Base-by-base conservation (phyloP, 2,329 filamentous ascomycete genomes). In the Paecilomyces formosus region DNA sequence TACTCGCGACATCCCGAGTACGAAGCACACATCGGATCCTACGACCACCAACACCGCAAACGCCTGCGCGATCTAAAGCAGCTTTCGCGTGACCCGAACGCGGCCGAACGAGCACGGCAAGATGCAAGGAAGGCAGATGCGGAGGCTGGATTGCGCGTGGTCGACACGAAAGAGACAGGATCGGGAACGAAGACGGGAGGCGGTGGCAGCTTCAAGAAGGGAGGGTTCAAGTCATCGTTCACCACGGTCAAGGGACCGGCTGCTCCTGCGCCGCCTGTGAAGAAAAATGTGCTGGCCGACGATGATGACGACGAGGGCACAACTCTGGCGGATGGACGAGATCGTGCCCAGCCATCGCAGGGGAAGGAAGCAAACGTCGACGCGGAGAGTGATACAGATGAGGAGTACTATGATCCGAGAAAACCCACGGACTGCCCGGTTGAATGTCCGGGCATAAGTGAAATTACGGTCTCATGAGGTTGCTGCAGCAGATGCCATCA, bases 1-100 rank as follows among this genome's bases (percentile, higher is more conserved):
- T 99, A 97, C 76, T 86, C 88, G 1, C 91, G 94, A 58, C 93
- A 96, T 82, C 93, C 95, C 71, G 93, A 97, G 73, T 97, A 95
- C 73, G 93, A 97, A 75, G 88, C 92, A 7, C 94, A 99, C 73
- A 89, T 97, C 58, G 87, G 87, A 63, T 94, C 89, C 68, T 97
- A 97, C 75, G 94, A 97, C 71, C 94, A 99, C 76, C 89, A 90
- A 66, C 94, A 99, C 76, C 92, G 92, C 73, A 92, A 95, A 78
- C 76, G 80, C 59, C 65, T 76, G 6, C 73, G 77, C 59, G 77
- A 79, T 49, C 70, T 79, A 21, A 79, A 79, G 61, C 76, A 78
- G 62, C 67, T 79, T 50, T 78, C 73, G 5, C 70, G 73, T 33
- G 73, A 79, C 55, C 74, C 71, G 3, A 74, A 75, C 62, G 74